Base-by-base conservation (phyloP, 225 moss, liverwort and hornwort genomes). In the Ulota crispa region DNA sequence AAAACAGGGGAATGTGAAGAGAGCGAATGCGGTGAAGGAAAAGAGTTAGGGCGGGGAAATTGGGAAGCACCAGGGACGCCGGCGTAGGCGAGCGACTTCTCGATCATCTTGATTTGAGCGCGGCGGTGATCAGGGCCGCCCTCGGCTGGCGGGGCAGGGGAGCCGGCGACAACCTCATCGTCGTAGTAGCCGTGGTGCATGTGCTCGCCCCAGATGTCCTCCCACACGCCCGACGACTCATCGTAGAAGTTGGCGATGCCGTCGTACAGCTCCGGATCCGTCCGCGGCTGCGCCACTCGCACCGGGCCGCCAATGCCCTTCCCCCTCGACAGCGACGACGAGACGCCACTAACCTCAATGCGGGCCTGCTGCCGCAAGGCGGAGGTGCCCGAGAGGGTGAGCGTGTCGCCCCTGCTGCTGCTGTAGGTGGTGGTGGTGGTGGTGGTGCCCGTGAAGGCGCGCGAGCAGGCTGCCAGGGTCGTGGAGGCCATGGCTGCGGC, bases 131-230 rank as follows among this genome's bases (percentile, higher is more conserved):
- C 85, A 1, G 83, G 80, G 43, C 1, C 60, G 27, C 56, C 86
- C 23, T 81, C 81, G 10, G 0, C 64, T 28, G 64, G 6, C 11
- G 32, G 34, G 4, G 64, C 32, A 1, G 64, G 28, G 19, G 73
- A 63, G 57, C 0, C 4, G 12, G 13, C 54, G 11, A 64, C 83
- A 26, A 84, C 61, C 31, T 91, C 77, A 7, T 85, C 80, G 31
- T 93, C 89, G 72, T 99, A 99, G 77, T 83, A 99, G 2, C 99
- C 96, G 52, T 99, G 99, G 82, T 99, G 99, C 99, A 99, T 99
- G 64, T 99, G 99, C 84, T 99, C 99, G 6, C 99, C 99, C 99
- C 99, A 99, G 7, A 99, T 81, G 3, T 93, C 96, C 86, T 99
- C 99, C 99, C 99, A 99, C 19, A 99, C 84, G 27, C 87, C 92